Base-by-base conservation (phyloP, 495 filamentous ascomycete genomes). In the Cudoniella acicularis region DNA sequence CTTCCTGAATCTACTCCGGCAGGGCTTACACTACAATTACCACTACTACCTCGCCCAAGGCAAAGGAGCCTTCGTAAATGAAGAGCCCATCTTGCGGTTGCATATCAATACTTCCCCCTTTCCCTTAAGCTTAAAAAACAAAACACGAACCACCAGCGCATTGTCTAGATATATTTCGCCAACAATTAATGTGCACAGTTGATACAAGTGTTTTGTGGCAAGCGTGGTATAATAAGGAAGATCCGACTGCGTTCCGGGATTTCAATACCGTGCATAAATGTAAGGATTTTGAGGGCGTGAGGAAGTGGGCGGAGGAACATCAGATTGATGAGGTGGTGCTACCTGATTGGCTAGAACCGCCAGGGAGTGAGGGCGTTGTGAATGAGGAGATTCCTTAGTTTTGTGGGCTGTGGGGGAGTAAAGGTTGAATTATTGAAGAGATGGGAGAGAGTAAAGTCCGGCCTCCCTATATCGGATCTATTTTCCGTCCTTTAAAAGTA, bases 241-340 rank as follows among this genome's bases (percentile, higher is more conserved):
- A 73, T 3, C 78, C 79, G 1, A 65, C 63, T 21, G 72, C 78
- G 1, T 80, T 75, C 54, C 71, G 74, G 3, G 78, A 83, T 52
- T 83, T 84, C 69, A 79, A 80, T 58, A 81, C 80, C 1, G 48
- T 67, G 47, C 82, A 83, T 59, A 69, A 63, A 49, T 83, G 83
- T 61, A 72, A 76, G 40, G 79, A 84, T 60, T 84, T 79, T 54
- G 75, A 86, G 4, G 75, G 65, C 64, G 66, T 83, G 20, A 66
- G 77, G 25, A 27, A 63, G 40, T 82, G 76, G 76, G 76, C 75
- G 0, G 66, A 79, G 53, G 57, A 60, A 13, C 70, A 76, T 51
- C 75, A 82, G 59, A 56, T 76, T 1, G 75, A 76, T 10, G 68
- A 67, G 23, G 61, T 70, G 2, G 64, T 59, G 1, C 4, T 4